A percentile compares a stretch with the other conserved stretches of the same genome.
phyloP scores from a whole-genome alignment of 257 asterid species.

The Solanum peruvianum region DNA sequence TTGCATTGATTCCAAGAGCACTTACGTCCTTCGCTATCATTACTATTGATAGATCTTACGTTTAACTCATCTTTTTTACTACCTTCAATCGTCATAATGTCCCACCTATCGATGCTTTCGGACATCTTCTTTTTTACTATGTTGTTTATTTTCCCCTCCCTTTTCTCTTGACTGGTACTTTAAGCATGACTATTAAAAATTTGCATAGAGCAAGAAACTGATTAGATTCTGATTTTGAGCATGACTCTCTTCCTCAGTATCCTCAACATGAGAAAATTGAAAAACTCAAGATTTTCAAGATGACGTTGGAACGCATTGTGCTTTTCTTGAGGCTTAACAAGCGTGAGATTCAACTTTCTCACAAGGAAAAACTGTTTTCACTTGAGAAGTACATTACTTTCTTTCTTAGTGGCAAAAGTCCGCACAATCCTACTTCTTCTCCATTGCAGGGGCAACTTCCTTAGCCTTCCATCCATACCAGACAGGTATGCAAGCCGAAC shows the following conservation, averaged over 20 bases:
- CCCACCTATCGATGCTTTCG: not conserved
- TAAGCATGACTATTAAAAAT: not conserved
- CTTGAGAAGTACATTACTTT: constrained; percentile 58
- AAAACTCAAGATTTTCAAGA: constrained; percentile 51
- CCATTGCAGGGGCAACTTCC: constrained; percentile 58
- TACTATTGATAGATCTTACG: not conserved
- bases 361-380: constrained; percentile 52
- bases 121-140: not conserved
- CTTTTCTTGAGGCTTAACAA: constrained; percentile 44
- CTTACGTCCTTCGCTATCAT: not conserved
- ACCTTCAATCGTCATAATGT: not conserved
- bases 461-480: constrained; percentile 34
- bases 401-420: constrained; percentile 52
- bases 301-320: constrained; percentile 58
- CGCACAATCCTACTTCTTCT: constrained; percentile 41
- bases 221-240: constrained; percentile 31
- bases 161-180: not conserved
- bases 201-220: not conserved
- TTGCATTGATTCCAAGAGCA: not conserved
- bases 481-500: not conserved
- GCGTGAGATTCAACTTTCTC: constrained; percentile 37
- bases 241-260: constrained; percentile 57
- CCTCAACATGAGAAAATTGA: constrained; percentile 64
- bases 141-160: not conserved
- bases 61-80: not conserved